Percentiles rank a stretch among this genome's conserved stretches.
Evolutionary conservation across 2,329 filamentous ascomycete genomes (phyloP).

Genomic region (Fusarium torreyae): DNA sequence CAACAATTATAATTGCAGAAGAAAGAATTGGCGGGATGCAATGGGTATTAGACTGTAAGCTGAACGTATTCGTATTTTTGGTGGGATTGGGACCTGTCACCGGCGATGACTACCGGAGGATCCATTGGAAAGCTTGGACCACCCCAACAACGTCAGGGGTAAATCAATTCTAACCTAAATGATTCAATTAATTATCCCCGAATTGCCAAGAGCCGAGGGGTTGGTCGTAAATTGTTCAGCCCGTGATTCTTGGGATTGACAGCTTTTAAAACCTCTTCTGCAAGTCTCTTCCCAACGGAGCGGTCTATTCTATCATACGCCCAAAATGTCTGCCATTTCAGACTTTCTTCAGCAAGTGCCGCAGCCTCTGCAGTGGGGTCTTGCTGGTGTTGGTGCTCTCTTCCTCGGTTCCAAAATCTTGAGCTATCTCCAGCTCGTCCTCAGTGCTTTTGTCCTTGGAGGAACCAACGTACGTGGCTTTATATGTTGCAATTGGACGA

Average conservation of each 20-base stretch:
- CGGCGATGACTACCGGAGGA: conserved; percentile 19
- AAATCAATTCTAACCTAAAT: conserved; percentile 23
- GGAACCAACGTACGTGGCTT: conserved; percentile 70
- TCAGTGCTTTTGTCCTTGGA: conserved; percentile 78
- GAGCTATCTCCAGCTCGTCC: conserved; percentile 72
- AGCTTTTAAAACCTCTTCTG: background rate
- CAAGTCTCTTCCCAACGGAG: background rate
- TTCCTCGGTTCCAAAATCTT: conserved; percentile 70
- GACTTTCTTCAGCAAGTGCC: conserved; percentile 57
- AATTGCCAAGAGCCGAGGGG: conserved; percentile 44
- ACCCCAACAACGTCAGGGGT: conserved; percentile 51
- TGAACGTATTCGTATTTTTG: conserved; percentile 29
- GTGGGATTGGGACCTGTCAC: conserved; percentile 34
- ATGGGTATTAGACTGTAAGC: conserved; percentile 13
- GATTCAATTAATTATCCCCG: conserved; percentile 24
- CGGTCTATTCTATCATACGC: background rate
- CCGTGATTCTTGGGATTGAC: conserved; percentile 28
- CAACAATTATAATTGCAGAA: conserved; percentile 25
- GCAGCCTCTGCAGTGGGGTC: conserved; percentile 59
- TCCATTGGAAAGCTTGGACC: conserved; percentile 47
- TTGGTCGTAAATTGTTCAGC: conserved; percentile 4
- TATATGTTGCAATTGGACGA: background rate
- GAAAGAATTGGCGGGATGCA: conserved; percentile 9
- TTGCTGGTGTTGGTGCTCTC: conserved; percentile 72
- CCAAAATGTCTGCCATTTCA: conserved; percentile 50